Evolutionary conservation across 805 yeast genomes (phyloP), one percentile per base, ranked within the genome.

Genomic region (Suhomyces xylopsoci): DNA sequence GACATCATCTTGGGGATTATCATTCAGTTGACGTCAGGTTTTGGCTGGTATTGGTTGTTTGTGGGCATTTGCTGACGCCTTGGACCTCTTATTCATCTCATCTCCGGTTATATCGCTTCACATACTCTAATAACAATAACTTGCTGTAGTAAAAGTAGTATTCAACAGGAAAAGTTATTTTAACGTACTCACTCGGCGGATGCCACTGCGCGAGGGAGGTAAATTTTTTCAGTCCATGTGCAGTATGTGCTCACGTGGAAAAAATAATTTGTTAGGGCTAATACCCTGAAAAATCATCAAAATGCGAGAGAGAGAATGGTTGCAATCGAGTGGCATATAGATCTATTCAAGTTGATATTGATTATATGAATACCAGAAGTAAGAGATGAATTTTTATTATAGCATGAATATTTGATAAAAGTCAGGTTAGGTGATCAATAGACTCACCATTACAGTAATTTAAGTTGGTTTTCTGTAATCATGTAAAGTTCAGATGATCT

Each of bases 111-210:
- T 45, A 24, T 30, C 20, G 40, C 22, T 32, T 15, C 32, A 47
- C 49, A 47, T 47, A 47, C 49, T 19, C 49, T 47, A 47, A 47
- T 42, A 42, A 38, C 42, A 38, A 42, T 47, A 19, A 47, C 43
- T 47, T 47, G 36, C 47, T 25, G 48, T 34, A 30, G 30, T 47
- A 25, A 47, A 47, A 47, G 43, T 44, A 17, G 36, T 14, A 47
- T 32, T 10, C 43, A 15, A 24, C 30, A 42, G 45, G 49, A 47
- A 47, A 47, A 47, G 49, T 47, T 47, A 28, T 47, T 47, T 47
- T 22, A 46, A 19, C 24, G 25, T 44, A 44, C n/a, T 24, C 46
- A 41, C n/a, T 26, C 34, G 45, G 49, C 48, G 48, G 38, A 43
- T 34, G 45, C 48, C 42, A 45, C 47, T 41, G 51, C 51, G 42